A percentile compares a stretch with the other conserved stretches of the same genome.
phyloP scores from a whole-genome alignment of 208 protist genomes.

The Trichomonas vaginalis region DNA sequence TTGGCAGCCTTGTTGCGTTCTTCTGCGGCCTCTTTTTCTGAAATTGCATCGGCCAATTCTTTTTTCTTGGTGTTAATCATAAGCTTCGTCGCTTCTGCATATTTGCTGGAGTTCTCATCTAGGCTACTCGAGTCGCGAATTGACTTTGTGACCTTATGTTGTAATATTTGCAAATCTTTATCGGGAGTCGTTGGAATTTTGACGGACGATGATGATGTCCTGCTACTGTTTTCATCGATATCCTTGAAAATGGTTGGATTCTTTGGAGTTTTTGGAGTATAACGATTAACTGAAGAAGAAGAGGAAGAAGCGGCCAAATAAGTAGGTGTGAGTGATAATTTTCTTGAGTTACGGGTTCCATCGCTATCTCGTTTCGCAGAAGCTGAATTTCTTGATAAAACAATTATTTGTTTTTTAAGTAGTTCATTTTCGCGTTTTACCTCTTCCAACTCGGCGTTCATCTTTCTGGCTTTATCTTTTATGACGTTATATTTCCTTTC shows the following conservation, averaged over 20 bases:
- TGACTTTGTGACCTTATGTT: neutral
- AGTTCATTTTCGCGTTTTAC: neutral
- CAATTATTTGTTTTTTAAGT: neutral
- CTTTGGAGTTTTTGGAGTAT: neutral
- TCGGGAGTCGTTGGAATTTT: neutral
- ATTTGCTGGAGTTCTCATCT: neutral
- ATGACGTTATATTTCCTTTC: neutral
- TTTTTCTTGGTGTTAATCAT: neutral
- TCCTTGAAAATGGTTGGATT: neutral
- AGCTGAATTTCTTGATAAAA: neutral
- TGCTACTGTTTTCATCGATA: neutral
- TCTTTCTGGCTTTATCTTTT: neutral
- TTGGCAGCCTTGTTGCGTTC: neutral
- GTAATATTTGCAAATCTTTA: neutral
- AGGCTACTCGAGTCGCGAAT: neutral
- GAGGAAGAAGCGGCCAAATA: neutral
- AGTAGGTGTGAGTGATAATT: too few relatives aligned
- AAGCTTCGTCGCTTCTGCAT: too few relatives aligned
- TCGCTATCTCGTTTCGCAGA: neutral
- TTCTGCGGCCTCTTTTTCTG: neutral
- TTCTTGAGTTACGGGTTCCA: neutral
- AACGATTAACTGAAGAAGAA: neutral
- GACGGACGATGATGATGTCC: neutral
- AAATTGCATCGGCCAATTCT: neutral
- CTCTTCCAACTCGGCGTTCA: neutral